Conservation (phyloP, 2,329 filamentous ascomycete genomes). For the Graphilbum fragrans region DNA sequence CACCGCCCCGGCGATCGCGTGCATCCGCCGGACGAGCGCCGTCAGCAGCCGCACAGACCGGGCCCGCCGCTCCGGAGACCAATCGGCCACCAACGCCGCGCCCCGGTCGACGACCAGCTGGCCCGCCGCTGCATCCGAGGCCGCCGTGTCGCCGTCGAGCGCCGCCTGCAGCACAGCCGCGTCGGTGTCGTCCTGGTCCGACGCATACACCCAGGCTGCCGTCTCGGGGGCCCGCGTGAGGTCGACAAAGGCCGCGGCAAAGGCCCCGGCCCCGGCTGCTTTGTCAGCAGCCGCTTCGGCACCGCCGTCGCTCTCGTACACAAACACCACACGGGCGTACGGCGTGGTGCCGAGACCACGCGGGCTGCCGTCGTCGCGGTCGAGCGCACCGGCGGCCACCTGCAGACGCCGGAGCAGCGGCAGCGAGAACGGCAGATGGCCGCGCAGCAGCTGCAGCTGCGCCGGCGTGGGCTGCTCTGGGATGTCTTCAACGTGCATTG, state of each 20-base stretch:
- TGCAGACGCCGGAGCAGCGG: constrained; percentile 52
- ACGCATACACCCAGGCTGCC: constrained; percentile 50
- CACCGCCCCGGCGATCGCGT: constrained; percentile 13
- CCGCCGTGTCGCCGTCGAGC: constrained; percentile 9
- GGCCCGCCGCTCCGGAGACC: constrained; percentile 4
- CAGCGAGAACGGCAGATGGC: constrained; percentile 44
- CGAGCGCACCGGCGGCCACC: constrained; percentile 21
- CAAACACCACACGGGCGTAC: constrained; percentile 29
- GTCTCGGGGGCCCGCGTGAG: constrained; percentile 49
- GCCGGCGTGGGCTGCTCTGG: constrained; percentile 9
- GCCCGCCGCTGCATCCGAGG: not conserved
- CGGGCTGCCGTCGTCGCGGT: constrained; percentile 19
- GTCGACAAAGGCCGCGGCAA: constrained; percentile 50
- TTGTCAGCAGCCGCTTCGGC: constrained; percentile 11
- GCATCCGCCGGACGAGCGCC: constrained; percentile 15
- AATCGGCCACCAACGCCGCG: constrained; percentile 6
- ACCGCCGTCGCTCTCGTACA: constrained; percentile 11
- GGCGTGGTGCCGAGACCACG: constrained; percentile 26
- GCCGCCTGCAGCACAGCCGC: too few relatives aligned
- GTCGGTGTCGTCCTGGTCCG: constrained; percentile 25
- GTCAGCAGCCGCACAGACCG: constrained; percentile 18
- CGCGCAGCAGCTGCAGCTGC: constrained; percentile 34
- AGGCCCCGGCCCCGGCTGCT: constrained; percentile 12
- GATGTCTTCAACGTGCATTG: constrained; percentile 11
- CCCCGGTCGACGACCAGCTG: constrained; percentile 13